Evolutionary conservation across 1,284 basidiomycete species (phyloP).

Genomic region (Malassezia dermatis): DNA sequence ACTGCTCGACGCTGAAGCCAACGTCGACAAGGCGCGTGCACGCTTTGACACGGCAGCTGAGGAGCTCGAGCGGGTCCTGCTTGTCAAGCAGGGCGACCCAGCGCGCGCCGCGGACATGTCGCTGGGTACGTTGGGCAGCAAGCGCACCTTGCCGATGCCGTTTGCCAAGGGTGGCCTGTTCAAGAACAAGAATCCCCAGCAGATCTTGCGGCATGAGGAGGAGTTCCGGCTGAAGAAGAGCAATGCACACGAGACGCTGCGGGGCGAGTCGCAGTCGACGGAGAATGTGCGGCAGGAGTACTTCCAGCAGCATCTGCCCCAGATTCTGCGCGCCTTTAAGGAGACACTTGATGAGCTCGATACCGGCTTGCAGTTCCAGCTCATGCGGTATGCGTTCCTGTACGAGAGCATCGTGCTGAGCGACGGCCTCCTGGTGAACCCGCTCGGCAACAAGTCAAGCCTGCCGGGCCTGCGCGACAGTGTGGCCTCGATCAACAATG

Average conservation of each 20-base stretch:
- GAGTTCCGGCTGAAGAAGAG: conserved; percentile 79
- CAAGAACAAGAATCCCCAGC: conserved; percentile 77
- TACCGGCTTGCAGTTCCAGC: conserved; percentile 88
- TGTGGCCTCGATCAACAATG: conserved; percentile 83
- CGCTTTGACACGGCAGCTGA: conserved; percentile 82
- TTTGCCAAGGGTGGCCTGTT: conserved; percentile 83
- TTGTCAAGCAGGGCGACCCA: conserved; percentile 82
- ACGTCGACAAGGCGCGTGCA: conserved; percentile 77
- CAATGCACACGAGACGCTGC: conserved; percentile 71
- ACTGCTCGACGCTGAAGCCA: conserved; percentile 74
- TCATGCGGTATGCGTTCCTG: conserved; percentile 84
- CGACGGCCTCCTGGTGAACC: conserved; percentile 74
- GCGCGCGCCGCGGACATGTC: conserved; percentile 36
- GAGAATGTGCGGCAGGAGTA: conserved; percentile 83
- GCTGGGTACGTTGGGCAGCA: conserved; percentile 52
- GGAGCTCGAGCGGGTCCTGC: conserved; percentile 81
- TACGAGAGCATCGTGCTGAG: conserved; percentile 80
- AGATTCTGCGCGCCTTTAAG: conserved; percentile 82
- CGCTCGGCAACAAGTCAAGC: conserved; percentile 51
- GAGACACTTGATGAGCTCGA: conserved; percentile 94
- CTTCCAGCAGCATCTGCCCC: conserved; percentile 90
- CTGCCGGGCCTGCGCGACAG: conserved; percentile 65
- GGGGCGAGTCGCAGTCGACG: conserved; percentile 80
- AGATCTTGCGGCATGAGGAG: conserved; percentile 88
- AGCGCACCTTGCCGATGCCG: conserved; percentile 54